These are phyloP conservation scores for Davidsoniella virescens DNA, from an alignment of 2,329 filamentous ascomycete species.

Conservation along the genomic window DNA sequence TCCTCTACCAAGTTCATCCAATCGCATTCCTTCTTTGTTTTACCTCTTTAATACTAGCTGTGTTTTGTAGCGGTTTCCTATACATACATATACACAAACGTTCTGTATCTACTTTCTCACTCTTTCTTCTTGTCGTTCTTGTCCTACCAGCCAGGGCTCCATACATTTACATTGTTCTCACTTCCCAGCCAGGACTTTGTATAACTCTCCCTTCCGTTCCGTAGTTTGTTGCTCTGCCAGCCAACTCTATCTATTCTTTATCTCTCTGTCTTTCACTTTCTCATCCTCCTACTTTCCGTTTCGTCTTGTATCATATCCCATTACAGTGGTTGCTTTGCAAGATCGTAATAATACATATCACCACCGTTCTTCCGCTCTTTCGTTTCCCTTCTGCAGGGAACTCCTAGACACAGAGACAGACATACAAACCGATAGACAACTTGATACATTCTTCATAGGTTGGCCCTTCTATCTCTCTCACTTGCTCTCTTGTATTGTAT, in stretches of 20 bases:
- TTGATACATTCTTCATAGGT: conserved; percentile 5
- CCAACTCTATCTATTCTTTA: neutral
- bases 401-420: too few species aligned
- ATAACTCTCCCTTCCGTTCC: too few species aligned
- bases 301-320: neutral
- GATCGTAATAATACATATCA: conserved; percentile 2
- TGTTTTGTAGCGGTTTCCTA: too few species aligned
- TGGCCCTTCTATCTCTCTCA: neutral
- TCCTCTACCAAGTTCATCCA: conserved; percentile 1
- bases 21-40: conserved; percentile 5
- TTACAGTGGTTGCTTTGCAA: conserved; percentile 1
- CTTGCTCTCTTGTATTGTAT: neutral
- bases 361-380: neutral
- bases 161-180: too few species aligned
- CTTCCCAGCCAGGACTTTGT: neutral
- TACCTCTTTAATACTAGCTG: neutral
- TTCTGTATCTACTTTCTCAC: neutral
- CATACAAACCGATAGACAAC: neutral
- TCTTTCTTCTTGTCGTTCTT: neutral
- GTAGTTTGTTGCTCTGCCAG: neutral
- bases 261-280: conserved; percentile 1
- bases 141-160: too few species aligned
- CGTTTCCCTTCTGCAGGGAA: conserved; percentile 3
- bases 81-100: too few species aligned
- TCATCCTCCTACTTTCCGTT: neutral